These are phyloP conservation scores for Vanrija sp. DNA, from an alignment of 1,284 basidiomycete species.

Conservation along the genomic window DNA sequence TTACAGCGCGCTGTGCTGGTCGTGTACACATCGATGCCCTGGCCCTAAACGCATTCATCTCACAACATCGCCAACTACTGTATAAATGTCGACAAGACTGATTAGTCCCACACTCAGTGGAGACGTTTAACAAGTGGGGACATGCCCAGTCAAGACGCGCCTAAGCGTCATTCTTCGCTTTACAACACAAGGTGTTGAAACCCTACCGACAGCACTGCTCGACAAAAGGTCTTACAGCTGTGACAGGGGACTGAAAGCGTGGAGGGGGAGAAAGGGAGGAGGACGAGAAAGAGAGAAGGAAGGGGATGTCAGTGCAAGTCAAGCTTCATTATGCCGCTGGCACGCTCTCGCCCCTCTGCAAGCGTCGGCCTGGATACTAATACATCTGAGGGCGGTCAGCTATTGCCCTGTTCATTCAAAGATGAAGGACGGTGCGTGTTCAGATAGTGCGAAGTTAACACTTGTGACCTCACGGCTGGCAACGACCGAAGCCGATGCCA, in stretches of 20 bases:
- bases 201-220: conserved; percentile 28
- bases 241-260: conserved; percentile 39
- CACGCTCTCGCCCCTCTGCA: not conserved
- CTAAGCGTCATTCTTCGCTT: conserved; percentile 27
- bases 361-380: not conserved
- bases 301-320: not conserved
- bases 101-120: conserved; percentile 41
- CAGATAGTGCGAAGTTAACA: conserved; percentile 37
- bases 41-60: not conserved
- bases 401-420: not conserved
- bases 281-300: not conserved
- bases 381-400: not conserved
- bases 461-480: conserved; percentile 19
- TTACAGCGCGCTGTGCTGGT: not conserved
- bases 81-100: conserved; percentile 35
- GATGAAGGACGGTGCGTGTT: conserved; percentile 4
- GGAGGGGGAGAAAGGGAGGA: not conserved
- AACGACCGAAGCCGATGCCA: no score
- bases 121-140: conserved; percentile 27
- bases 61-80: not conserved
- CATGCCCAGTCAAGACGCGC: conserved; percentile 40
- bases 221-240: conserved; percentile 33
- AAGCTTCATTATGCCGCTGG: not conserved
- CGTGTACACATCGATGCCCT: no score
- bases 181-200: conserved; percentile 11